Conservation (phyloP, 257 asterid species). For the Leonotis leonurus region DNA sequence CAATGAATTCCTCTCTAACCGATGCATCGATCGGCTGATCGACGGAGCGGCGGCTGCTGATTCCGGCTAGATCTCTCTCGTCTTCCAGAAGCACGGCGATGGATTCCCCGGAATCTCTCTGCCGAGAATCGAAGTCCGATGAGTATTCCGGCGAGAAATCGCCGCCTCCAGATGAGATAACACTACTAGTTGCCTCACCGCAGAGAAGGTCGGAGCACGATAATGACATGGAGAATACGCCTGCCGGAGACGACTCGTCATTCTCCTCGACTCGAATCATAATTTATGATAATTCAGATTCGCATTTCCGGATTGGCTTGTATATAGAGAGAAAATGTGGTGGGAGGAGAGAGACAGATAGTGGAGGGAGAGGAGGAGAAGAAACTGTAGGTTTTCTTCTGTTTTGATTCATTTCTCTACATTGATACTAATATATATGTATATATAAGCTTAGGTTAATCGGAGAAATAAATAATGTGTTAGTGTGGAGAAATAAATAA, state of each 20-base stretch:
- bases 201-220: constrained; percentile 81
- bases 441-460: too few relatives aligned
- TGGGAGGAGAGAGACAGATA: neutral
- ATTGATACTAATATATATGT: too few relatives aligned
- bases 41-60: constrained; percentile 27
- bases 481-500: too few relatives aligned
- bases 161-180: constrained; percentile 33
- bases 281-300: neutral
- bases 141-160: constrained; percentile 53
- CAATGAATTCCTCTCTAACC: constrained; percentile 52
- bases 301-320: constrained; percentile 29
- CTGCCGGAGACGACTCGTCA: constrained; percentile 31
- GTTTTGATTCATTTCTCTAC: constrained; percentile 28
- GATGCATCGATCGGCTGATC: constrained; percentile 47
- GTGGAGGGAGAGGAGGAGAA: too few relatives aligned
- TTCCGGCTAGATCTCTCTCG: constrained; percentile 40
- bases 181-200: constrained; percentile 57
- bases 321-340: constrained; percentile 31
- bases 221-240: constrained; percentile 54
- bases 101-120: constrained; percentile 47
- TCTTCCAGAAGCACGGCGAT: constrained; percentile 62
- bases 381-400: constrained; percentile 18
- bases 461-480: too few relatives aligned
- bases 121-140: constrained; percentile 44
- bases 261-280: constrained; percentile 44